Percentiles rank a stretch among this genome's conserved stretches.
phyloP scores from a whole-genome alignment of 2,329 filamentous ascomycete species.

The Zelopaecilomyces penicillatus region DNA sequence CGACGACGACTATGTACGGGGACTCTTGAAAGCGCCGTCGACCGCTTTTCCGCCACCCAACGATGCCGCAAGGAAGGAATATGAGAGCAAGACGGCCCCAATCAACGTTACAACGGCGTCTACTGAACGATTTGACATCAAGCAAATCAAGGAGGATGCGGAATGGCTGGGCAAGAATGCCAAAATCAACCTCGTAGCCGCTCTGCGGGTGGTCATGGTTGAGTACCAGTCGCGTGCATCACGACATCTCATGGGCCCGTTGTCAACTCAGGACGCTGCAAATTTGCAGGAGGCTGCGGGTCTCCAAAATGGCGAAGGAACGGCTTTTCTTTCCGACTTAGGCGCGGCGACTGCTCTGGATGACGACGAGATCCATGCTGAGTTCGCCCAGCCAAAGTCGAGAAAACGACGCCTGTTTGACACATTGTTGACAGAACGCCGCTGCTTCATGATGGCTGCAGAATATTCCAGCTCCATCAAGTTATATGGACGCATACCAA shows the following conservation, averaged over 20 bases:
- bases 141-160: slow-evolving; percentile 75
- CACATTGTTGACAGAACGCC: slow-evolving; percentile 64
- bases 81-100: slow-evolving; percentile 77
- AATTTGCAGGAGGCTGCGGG: slow-evolving; percentile 69
- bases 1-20: slow-evolving; percentile 57
- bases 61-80: slow-evolving; percentile 57
- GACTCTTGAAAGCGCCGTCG: slow-evolving; percentile 60
- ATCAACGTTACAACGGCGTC: slow-evolving; percentile 70
- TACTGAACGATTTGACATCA: slow-evolving; percentile 61
- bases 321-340: slow-evolving; percentile 47
- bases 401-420: slow-evolving; percentile 61
- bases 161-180: slow-evolving; percentile 76
- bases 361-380: slow-evolving; percentile 44
- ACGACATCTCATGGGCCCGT: slow-evolving; percentile 59
- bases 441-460: slow-evolving; percentile 56
- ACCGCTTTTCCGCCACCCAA: slow-evolving; percentile 58
- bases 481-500: slow-evolving; percentile 32
- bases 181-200: slow-evolving; percentile 70
- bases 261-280: slow-evolving; percentile 69
- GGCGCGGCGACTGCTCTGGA: slow-evolving; percentile 38
- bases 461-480: slow-evolving; percentile 46
- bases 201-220: slow-evolving; percentile 68
- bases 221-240: slow-evolving; percentile 78
- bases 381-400: slow-evolving; percentile 54
- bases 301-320: slow-evolving; percentile 49